These are phyloP conservation scores for Starmerella tilneyi DNA, from an alignment of 805 yeast species.

Conservation along the genomic window DNA sequence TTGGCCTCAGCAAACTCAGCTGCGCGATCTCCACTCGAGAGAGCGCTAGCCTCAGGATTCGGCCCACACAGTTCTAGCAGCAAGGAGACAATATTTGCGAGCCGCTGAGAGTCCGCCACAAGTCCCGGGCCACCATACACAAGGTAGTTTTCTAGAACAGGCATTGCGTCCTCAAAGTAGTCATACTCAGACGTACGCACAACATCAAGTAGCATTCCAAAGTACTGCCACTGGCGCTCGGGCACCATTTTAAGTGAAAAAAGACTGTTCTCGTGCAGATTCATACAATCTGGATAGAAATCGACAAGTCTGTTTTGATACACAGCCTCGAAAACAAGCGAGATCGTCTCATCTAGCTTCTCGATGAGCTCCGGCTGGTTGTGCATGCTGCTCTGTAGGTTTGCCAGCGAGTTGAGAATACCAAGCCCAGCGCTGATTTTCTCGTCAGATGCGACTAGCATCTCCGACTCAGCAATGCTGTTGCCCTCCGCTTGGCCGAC, in stretches of 20 bases:
- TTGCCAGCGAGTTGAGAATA: conserved; percentile 67
- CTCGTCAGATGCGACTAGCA: conserved; percentile 42
- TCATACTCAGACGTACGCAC: conserved; percentile 42
- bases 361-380: conserved; percentile 58
- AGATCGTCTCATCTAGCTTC: conserved; percentile 53
- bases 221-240: conserved; percentile 64
- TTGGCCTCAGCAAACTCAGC: conserved; percentile 53
- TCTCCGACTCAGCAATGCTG: conserved; percentile 23
- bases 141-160: conserved; percentile 64
- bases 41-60: not conserved
- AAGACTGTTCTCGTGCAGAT: conserved; percentile 59
- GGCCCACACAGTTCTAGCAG: conserved; percentile 39
- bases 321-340: conserved; percentile 60
- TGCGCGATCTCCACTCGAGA: conserved; percentile 19
- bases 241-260: conserved; percentile 51
- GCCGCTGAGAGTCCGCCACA: conserved; percentile 33
- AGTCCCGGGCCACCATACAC: conserved; percentile 48
- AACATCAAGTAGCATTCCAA: conserved; percentile 40
- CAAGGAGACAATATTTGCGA: conserved; percentile 39
- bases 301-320: conserved; percentile 58
- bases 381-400: conserved; percentile 73
- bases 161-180: conserved; percentile 61
- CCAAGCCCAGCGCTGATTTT: conserved; percentile 78
- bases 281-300: conserved; percentile 66
- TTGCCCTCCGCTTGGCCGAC: conserved; percentile 25